Base-by-base conservation (phyloP, 2,329 filamentous ascomycete genomes). In the Macrophomina phaseolina region DNA sequence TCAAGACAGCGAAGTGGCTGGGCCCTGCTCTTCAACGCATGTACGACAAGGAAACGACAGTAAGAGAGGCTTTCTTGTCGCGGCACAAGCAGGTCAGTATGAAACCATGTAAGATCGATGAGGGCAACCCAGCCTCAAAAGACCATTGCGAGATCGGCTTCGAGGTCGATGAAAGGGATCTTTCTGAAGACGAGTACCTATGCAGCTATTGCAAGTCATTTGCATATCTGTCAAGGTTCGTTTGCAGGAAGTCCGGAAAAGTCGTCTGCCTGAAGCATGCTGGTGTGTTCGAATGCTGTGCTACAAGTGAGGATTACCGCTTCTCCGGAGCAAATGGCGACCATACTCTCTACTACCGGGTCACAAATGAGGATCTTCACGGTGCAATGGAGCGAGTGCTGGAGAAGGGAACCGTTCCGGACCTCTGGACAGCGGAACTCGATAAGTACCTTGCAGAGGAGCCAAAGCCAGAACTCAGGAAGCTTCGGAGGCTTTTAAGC, bases 1-100 rank as follows among this genome's bases (percentile, higher is more conserved):
- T 99, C 66, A 91, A 92, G 72, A 97, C 93, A 2, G 93, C 95
- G 0, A 97, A 95, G 79, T 99, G 95, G 95, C 85, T 99, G 16
- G 91, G 91, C 2, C 94, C 94, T 0, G 95, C 95, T 1, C 81
- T 99, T 28, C 87, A 92, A 62, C 87, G 91, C 56, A 91, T 97
- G 74, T 87, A 88, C 70, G 86, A 89, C 67, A 88, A 92, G 38
- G 95, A 98, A 80, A 73, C 89, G 0, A 78, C 81, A 2, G 87
- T 91, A 69, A 87, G 95, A 64, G 84, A 88, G 60, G 82, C 85
- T 1, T 94, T 66, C 45, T 52, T 52, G 34, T 42, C 45, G 2
- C 36, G 42, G 16, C 64, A 66, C 55, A 61, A 52, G 23, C 30
- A 51, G 36, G 36, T 63, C 11, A 63, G 65, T 48, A 60, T 42